Percentiles rank a stretch among this genome's conserved stretches.
phyloP scores from a whole-genome alignment of 495 filamentous ascomycete genomes.

The Echria macrotheca region DNA sequence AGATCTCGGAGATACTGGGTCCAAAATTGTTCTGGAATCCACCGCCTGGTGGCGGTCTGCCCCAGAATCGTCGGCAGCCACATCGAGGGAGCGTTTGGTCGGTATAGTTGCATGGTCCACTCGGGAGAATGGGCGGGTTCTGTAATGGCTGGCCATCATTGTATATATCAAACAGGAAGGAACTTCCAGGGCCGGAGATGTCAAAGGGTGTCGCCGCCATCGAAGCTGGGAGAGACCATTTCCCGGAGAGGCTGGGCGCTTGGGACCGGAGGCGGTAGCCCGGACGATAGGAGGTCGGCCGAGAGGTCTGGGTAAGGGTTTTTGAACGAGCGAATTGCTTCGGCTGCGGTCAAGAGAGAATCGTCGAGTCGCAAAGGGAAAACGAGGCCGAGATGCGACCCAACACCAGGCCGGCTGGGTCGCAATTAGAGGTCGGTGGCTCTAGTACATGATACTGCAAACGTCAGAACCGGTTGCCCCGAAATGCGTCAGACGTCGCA shows the following conservation, averaged over 20 bases:
- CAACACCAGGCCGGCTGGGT: slow-evolving; percentile 34
- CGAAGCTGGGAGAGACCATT: slow-evolving; percentile 29
- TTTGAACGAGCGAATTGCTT: background rate
- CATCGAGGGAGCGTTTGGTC: slow-evolving; percentile 50
- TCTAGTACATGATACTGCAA: slow-evolving; percentile 42
- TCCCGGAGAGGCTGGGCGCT: slow-evolving; percentile 18
- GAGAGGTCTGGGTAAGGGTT: background rate
- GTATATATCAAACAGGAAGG: slow-evolving; percentile 45
- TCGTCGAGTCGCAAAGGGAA: background rate
- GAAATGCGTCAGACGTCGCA: slow-evolving; percentile 17
- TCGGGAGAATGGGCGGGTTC: slow-evolving; percentile 35
- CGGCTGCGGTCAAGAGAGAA: background rate
- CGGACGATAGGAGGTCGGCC: slow-evolving; percentile 1
- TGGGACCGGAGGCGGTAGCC: background rate
- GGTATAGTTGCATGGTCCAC: slow-evolving; percentile 59
- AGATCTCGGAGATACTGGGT: slow-evolving; percentile 43
- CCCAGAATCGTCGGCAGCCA: slow-evolving; percentile 65
- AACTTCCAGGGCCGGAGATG: slow-evolving; percentile 31
- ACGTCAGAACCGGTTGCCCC: slow-evolving; percentile 25
- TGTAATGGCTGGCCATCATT: slow-evolving; percentile 33
- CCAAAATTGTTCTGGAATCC: slow-evolving; percentile 13
- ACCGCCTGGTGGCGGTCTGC: slow-evolving; percentile 27
- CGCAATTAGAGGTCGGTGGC: slow-evolving; percentile 27
- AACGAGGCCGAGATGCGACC: slow-evolving; percentile 16
- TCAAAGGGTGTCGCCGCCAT: slow-evolving; percentile 47